Conservation (phyloP, 1,284 basidiomycete species). For the Apiotrichum veenhuisii region DNA sequence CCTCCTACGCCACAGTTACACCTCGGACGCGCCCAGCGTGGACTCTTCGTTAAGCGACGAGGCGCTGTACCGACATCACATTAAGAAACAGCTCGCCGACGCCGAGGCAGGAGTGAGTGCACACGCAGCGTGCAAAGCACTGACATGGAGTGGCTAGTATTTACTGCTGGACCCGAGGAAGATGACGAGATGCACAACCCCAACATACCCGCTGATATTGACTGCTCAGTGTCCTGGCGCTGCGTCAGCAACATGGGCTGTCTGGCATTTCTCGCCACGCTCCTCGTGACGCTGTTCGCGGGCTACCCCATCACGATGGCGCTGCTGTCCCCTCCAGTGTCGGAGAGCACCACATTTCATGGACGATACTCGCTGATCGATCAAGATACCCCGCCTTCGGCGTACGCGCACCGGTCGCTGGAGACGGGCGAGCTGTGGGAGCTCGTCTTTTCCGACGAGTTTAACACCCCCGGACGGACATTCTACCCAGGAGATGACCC, state of each 20-base stretch:
- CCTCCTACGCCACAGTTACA: too few relatives aligned
- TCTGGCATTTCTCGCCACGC: constrained; percentile 62
- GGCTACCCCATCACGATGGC: constrained; percentile 75
- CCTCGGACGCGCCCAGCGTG: too few relatives aligned
- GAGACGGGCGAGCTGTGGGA: constrained; percentile 62
- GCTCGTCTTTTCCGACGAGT: constrained; percentile 83
- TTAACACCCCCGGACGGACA: constrained; percentile 62
- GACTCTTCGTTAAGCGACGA: too few relatives aligned
- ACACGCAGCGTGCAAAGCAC: too few relatives aligned
- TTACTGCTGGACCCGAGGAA: constrained; percentile 44
- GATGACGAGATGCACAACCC: constrained; percentile 52
- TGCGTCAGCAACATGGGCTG: constrained; percentile 75
- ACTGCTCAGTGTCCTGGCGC: constrained; percentile 61
- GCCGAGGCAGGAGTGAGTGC: too few relatives aligned
- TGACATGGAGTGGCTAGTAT: too few relatives aligned
- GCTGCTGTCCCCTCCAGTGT: constrained; percentile 53
- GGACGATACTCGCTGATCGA: constrained; percentile 65
- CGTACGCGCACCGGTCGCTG: constrained; percentile 60
- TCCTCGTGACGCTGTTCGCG: constrained; percentile 64
- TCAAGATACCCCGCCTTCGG: constrained; percentile 59
- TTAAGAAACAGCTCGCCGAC: too few relatives aligned
- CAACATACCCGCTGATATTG: constrained; percentile 43
- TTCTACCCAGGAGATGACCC: constrained; percentile 55
- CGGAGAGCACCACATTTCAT: constrained; percentile 58
- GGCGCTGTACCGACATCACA: too few relatives aligned